These are phyloP conservation scores for Eragrostis nindensis DNA, from an alignment of 176 grass and related monocot genomes.

Conservation along the genomic window DNA sequence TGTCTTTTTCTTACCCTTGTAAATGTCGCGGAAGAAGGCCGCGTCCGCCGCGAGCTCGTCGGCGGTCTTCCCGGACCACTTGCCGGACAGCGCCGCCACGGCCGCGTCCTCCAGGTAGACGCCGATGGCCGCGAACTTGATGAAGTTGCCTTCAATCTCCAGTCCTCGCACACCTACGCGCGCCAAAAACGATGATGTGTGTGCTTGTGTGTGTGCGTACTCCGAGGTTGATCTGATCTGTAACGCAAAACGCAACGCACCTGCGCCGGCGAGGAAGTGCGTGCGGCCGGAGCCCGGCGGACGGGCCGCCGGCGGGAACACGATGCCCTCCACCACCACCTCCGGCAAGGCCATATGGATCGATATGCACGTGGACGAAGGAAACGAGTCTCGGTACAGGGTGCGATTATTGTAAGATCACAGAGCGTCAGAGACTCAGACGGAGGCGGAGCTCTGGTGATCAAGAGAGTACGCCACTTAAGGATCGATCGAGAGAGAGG, in stretches of 20 bases:
- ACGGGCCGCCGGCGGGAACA: constrained; percentile 45
- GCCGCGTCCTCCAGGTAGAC: constrained; percentile 80
- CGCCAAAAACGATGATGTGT: not conserved
- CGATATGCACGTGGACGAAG: not conserved
- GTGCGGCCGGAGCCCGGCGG: constrained; percentile 45
- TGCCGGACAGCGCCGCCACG: constrained; percentile 41
- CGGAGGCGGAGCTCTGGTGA: not conserved
- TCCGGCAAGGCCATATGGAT: constrained; percentile 35
- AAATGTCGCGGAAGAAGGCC: constrained; percentile 74
- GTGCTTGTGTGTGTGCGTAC: not conserved
- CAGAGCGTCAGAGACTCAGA: too few species aligned
- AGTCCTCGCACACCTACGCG: constrained; percentile 60
- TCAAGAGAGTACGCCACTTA: not conserved
- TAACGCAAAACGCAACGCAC: constrained; percentile 20
- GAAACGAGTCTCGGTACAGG: too few species aligned
- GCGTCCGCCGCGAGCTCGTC: constrained; percentile 58
- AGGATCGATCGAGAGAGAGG: not conserved
- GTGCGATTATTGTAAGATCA: not conserved
- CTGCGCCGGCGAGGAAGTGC: constrained; percentile 71
- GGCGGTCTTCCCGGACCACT: constrained; percentile 67
- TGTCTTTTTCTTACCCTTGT: constrained; percentile 53
- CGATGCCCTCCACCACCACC: constrained; percentile 54
- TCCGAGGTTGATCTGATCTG: constrained; percentile 14
- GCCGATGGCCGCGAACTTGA: constrained; percentile 89
- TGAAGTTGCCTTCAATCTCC: constrained; percentile 72